Base-by-base conservation (phyloP, 1,284 basidiomycete species). In the Cutaneotrichosporon cutaneum region DNA sequence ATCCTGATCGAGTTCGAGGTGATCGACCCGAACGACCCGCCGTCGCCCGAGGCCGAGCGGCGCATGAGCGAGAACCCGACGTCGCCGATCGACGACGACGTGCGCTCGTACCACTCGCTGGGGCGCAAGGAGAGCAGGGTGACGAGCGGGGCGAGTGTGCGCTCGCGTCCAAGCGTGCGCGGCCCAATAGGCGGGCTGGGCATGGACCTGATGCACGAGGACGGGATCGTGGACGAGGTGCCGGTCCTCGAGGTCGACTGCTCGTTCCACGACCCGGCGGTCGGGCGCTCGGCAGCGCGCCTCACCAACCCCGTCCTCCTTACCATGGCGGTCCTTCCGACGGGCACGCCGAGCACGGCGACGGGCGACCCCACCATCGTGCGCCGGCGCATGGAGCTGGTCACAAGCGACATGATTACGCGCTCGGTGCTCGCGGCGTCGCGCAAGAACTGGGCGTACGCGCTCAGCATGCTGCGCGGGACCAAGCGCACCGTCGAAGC, bases 391-490 rank as follows among this genome's bases (percentile, higher is more conserved):
- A 94, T 95, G 90, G 94, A 97, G 80, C 85, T 96, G 6, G 84
- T 96, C 30, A 88, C 90, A 14, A 89, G 88, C 30, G 94, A 97
- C 79, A 96, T 96, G 91, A 90, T 96, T 73, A 94, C 92, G 1
- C 88, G 94, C 22, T 89, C 90, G 9, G 84, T 97, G 27, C 88
- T 96, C 24, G 84, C 95, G 32, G 92, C 95, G 52, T 90, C 90
- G 21, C 83, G 92, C 69, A 87, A 90, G 73, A 94, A 94, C 76
- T 90, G 87, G 77, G 82, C 85, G 0, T 90, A 93, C 67, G 94
- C 94, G 2, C 87, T 89, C 71, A 88, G 89, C 70, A 88, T 96
- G 60, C 84, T 96, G 76, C 85, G 85, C 54, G 93, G 95, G 82
- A 96, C 93, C 56, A 89, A 88, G 75, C 83, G 90, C 51, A 94